Conservation (phyloP, 768 basidiomycete species). For the Hemileccinum impolitum region DNA sequence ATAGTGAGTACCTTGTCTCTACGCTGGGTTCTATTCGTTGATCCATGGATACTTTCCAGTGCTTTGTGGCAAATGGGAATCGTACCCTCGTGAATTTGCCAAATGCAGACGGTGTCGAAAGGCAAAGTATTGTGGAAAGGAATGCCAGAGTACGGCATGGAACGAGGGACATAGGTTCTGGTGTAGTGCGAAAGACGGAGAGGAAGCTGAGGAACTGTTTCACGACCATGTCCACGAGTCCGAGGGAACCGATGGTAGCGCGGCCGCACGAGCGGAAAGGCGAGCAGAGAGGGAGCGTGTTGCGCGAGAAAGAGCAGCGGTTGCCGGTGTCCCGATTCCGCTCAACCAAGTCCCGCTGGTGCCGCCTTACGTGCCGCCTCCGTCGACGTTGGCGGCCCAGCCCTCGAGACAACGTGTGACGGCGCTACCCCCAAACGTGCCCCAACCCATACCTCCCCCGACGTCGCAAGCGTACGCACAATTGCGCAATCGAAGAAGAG, state of each 20-base stretch:
- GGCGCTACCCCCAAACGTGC: conserved; percentile 26
- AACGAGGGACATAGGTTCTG: conserved; percentile 94
- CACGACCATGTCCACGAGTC: conserved; percentile 26
- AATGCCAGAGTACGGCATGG: conserved; percentile 96
- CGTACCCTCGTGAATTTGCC: conserved; percentile 89
- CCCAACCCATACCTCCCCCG: conserved; percentile 22
- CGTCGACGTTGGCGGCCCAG: conserved; percentile 15
- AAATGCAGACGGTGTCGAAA: conserved; percentile 95
- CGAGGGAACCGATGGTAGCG: conserved; percentile 13
- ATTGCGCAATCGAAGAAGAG: conserved; percentile 29
- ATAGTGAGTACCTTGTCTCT: conserved; percentile 56
- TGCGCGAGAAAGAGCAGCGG: conserved; percentile 24
- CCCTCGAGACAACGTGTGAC: conserved; percentile 26
- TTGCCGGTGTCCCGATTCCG: conserved; percentile 11
- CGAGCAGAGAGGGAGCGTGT: conserved; percentile 37
- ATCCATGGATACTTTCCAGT: conserved; percentile 41
- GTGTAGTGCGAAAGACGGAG: conserved; percentile 69
- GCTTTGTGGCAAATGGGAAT: conserved; percentile 95
- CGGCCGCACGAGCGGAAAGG: conserved; percentile 30
- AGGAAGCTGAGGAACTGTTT: conserved; percentile 36
- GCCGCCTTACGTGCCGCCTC: conserved; percentile 13
- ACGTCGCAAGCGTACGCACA: conserved; percentile 17
- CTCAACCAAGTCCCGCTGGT: conserved; percentile 10
- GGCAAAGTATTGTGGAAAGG: conserved; percentile 98
- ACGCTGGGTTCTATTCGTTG: neutral